These are phyloP conservation scores for Nemania bipapillata DNA, from an alignment of 2,329 filamentous ascomycete species.

Conservation along the genomic window DNA sequence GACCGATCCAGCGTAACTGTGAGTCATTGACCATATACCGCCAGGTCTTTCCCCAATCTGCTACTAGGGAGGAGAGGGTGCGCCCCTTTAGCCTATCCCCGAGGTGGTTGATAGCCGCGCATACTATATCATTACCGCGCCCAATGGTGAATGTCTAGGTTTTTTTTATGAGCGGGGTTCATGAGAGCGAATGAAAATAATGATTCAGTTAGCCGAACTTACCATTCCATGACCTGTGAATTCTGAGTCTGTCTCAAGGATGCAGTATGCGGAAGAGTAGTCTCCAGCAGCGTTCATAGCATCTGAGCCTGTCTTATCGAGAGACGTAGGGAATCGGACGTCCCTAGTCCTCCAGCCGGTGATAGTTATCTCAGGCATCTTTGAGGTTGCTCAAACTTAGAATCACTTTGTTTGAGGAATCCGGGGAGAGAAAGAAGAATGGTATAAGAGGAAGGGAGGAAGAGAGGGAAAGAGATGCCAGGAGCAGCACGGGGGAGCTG, in stretches of 20 bases:
- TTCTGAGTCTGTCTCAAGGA: constrained; percentile 80
- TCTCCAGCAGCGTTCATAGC: constrained; percentile 95
- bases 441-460: too few relatives aligned
- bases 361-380: constrained; percentile 73
- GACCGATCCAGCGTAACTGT: constrained; percentile 92
- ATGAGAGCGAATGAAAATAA: constrained; percentile 1
- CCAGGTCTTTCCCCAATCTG: constrained; percentile 89
- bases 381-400: background rate
- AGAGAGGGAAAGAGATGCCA: background rate
- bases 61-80: constrained; percentile 79
- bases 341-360: constrained; percentile 77
- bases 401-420: background rate
- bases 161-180: too few relatives aligned
- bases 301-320: constrained; percentile 96
- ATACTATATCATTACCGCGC: constrained; percentile 92
- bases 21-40: constrained; percentile 89
- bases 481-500: background rate
- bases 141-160: constrained; percentile 80
- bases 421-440: background rate
- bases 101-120: constrained; percentile 81
- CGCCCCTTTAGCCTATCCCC: constrained; percentile 79
- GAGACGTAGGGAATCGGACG: constrained; percentile 86
- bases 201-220: constrained; percentile 27
- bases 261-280: constrained; percentile 95
- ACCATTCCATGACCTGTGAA: constrained; percentile 83